Evolutionary conservation across 352 stramenopile genomes (phyloP).

Genomic region (Phytophthora syringae): DNA sequence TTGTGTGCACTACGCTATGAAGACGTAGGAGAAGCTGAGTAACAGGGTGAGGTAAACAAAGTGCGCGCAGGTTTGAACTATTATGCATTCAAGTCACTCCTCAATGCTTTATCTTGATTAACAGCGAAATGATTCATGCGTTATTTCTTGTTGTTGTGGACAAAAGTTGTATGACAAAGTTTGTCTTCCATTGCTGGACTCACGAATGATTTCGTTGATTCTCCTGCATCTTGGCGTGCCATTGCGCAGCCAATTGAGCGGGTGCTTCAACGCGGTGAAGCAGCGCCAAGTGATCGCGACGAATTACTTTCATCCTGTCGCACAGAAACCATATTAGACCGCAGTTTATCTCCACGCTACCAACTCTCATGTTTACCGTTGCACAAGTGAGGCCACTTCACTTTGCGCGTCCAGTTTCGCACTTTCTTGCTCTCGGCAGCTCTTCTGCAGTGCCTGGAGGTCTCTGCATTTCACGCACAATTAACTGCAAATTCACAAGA

Average conservation of each 20-base stretch:
- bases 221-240: slow-evolving; percentile 27
- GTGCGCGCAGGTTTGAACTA: too few species aligned
- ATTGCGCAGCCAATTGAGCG: slow-evolving; percentile 24
- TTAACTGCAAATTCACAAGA: neutral
- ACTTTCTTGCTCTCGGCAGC: slow-evolving; percentile 31
- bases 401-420: slow-evolving; percentile 38
- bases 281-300: slow-evolving; percentile 32
- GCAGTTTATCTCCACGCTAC: neutral
- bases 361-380: slow-evolving; percentile 20
- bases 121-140: neutral
- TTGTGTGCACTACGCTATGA: too few species aligned
- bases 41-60: too few species aligned
- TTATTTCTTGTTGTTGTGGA: neutral
- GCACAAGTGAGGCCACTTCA: slow-evolving; percentile 29
- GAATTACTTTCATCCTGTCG: slow-evolving; percentile 35
- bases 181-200: too few species aligned
- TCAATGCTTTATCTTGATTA: too few species aligned
- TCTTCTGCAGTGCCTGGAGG: slow-evolving; percentile 36
- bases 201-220: slow-evolving; percentile 4
- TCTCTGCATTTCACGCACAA: slow-evolving; percentile 11
- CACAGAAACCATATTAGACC: neutral
- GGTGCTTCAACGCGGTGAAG: slow-evolving; percentile 30
- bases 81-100: too few species aligned
- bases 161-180: too few species aligned
- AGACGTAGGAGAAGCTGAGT: too few species aligned